Conservation (phyloP, 805 yeast genomes). For the Yamadazyma phyllophila region DNA sequence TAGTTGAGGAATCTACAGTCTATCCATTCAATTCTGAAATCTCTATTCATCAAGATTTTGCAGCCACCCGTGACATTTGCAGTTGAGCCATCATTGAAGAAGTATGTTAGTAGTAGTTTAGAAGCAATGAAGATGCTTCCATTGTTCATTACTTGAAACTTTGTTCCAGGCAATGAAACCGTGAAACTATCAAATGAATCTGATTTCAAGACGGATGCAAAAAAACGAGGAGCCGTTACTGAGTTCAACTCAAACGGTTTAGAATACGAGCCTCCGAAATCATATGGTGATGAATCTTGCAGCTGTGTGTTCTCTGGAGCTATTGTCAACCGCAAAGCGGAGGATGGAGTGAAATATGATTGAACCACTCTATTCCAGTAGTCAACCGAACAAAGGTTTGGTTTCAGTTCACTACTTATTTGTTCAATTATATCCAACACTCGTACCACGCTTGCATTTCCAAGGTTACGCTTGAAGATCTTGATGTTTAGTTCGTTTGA, state of each 20-base stretch:
- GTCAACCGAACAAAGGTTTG: constrained; percentile 26
- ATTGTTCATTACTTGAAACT: constrained; percentile 39
- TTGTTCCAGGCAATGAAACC: constrained; percentile 34
- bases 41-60: constrained; percentile 60
- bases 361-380: constrained; percentile 39
- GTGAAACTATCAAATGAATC: constrained; percentile 34
- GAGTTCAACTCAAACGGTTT: constrained; percentile 61
- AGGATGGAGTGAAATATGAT: constrained; percentile 30
- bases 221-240: constrained; percentile 63
- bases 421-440: constrained; percentile 40
- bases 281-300: neutral
- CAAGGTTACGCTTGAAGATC: constrained; percentile 37
- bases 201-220: constrained; percentile 49
- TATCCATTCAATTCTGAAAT: constrained; percentile 67
- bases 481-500: constrained; percentile 33
- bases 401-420: constrained; percentile 31
- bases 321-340: constrained; percentile 28
- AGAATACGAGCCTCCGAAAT: constrained; percentile 4
- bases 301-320: constrained; percentile 12
- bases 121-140: constrained; percentile 37
- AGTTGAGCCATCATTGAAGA: constrained; percentile 69
- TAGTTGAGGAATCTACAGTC: constrained; percentile 48
- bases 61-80: constrained; percentile 61
- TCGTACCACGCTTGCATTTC: constrained; percentile 42
- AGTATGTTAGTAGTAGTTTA: constrained; percentile 24